A percentile compares a stretch with the other conserved stretches of the same genome.
Conservation (phyloP, 164 flowering plant species). For the Vitis riparia region DNA sequence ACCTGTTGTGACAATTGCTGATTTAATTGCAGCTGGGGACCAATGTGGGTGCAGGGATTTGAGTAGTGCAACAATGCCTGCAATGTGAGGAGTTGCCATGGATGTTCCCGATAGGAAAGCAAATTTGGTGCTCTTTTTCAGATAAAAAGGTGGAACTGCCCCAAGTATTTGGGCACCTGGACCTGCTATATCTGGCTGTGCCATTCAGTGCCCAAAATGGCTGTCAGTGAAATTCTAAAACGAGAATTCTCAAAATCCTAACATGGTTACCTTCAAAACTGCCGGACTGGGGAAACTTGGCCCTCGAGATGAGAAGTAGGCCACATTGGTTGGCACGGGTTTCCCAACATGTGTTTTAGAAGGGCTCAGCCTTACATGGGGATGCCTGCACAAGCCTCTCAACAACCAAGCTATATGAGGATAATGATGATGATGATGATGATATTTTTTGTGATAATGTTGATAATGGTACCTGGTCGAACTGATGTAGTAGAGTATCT, state of each 20-base stretch:
- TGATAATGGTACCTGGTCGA: slow-evolving; percentile 11
- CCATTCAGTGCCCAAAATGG: not conserved
- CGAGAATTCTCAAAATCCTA: no score
- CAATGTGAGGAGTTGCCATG: slow-evolving; percentile 34
- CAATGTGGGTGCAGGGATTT: slow-evolving; percentile 28
- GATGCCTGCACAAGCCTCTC: not conserved
- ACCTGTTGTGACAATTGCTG: slow-evolving; percentile 34
- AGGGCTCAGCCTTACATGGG: slow-evolving; percentile 5
- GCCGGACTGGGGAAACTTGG: slow-evolving; percentile 20
- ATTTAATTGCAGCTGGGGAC: slow-evolving; percentile 32
- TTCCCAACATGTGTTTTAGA: slow-evolving; percentile 6
- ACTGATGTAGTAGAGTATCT: slow-evolving; percentile 18
- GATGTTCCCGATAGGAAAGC: slow-evolving; percentile 23
- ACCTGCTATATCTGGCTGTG: slow-evolving; percentile 29
- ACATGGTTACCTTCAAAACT: slow-evolving; percentile 19
- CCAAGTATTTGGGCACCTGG: slow-evolving; percentile 28
- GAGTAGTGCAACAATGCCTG: slow-evolving; percentile 26
- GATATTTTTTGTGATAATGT: not conserved
- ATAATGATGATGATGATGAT: not conserved
- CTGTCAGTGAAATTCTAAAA: no score
- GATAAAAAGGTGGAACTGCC: not conserved
- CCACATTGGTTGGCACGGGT: slow-evolving; percentile 17
- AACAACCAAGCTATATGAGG: no score
- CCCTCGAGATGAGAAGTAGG: slow-evolving; percentile 28
- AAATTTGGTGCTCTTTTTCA: not conserved